Percentiles rank a stretch among this genome's conserved stretches.
Evolutionary conservation across 495 filamentous ascomycete species (phyloP).

Genomic region (Lepraria neglecta): DNA sequence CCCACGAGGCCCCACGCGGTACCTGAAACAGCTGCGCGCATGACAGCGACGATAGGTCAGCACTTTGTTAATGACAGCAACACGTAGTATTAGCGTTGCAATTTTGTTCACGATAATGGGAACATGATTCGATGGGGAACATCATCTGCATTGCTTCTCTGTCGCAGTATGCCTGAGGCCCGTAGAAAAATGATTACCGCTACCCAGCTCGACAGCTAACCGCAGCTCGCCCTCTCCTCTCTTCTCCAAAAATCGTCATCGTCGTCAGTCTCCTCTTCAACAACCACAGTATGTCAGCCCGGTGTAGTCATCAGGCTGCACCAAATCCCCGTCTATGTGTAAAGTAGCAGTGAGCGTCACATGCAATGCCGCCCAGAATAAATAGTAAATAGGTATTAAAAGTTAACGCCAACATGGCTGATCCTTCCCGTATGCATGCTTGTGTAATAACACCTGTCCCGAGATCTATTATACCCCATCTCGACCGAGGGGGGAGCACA

Average conservation of each 20-base stretch:
- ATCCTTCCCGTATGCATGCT: background rate
- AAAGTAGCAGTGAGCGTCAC: background rate
- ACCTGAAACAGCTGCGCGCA: background rate
- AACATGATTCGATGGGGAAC: no score
- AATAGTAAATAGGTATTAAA: slow-evolving; percentile 1
- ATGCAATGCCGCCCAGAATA: background rate
- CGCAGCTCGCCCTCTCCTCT: background rate
- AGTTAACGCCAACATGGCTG: background rate
- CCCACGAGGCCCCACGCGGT: slow-evolving; percentile 6
- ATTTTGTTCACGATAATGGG: background rate
- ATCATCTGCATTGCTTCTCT: no score
- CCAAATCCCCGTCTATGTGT: slow-evolving; percentile 4
- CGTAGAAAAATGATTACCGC: background rate
- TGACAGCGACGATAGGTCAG: background rate
- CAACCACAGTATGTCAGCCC: background rate
- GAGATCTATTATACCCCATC: background rate
- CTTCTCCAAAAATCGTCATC: background rate
- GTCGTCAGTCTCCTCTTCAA: background rate
- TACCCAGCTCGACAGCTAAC: slow-evolving; percentile 1
- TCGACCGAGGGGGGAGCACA: background rate
- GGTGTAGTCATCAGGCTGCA: background rate
- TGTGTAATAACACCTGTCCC: background rate
- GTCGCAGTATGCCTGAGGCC: background rate
- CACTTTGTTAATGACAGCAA: background rate
- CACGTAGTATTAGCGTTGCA: background rate